These are phyloP conservation scores for Globisporangium polare DNA, from an alignment of 352 stramenopile genomes.

Conservation along the genomic window DNA sequence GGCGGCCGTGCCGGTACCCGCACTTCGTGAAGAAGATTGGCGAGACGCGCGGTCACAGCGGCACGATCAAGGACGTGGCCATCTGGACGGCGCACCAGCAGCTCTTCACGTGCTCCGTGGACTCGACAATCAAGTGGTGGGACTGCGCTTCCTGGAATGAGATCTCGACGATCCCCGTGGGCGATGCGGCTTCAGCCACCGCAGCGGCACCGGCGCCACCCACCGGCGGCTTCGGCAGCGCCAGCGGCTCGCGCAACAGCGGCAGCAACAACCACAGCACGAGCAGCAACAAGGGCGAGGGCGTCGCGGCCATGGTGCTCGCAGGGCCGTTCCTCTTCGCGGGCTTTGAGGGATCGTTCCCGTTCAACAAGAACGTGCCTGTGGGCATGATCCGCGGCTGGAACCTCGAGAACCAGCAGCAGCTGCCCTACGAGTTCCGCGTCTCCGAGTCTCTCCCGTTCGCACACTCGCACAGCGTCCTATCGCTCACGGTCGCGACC, in stretches of 20 bases:
- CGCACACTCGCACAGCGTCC: slow-evolving; percentile 69
- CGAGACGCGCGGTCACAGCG: slow-evolving; percentile 67
- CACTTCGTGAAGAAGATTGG: slow-evolving; percentile 86
- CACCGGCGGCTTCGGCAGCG: slow-evolving; percentile 15
- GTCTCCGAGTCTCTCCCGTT: slow-evolving; percentile 66
- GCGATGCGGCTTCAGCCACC: slow-evolving; percentile 20
- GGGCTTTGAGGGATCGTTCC: slow-evolving; percentile 69
- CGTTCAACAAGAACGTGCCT: slow-evolving; percentile 43
- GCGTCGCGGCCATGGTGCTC: slow-evolving; percentile 63
- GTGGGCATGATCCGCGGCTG: slow-evolving; percentile 78
- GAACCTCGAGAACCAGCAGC: slow-evolving; percentile 74
- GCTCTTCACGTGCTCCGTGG: slow-evolving; percentile 67
- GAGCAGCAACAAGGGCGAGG: slow-evolving; percentile 33
- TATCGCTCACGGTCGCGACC: slow-evolving; percentile 69
- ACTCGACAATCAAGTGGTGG: slow-evolving; percentile 81
- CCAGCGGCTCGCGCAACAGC: slow-evolving; percentile 15
- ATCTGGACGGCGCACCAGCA: slow-evolving; percentile 74
- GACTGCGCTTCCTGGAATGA: slow-evolving; percentile 80
- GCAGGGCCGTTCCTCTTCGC: slow-evolving; percentile 78
- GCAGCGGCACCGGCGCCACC: neutral
- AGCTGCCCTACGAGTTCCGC: slow-evolving; percentile 60
- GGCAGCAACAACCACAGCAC: slow-evolving; percentile 9
- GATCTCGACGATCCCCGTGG: slow-evolving; percentile 65
- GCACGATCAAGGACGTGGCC: slow-evolving; percentile 71
- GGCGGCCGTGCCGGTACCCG: slow-evolving; percentile 65